Base-by-base conservation (phyloP, 768 basidiomycete genomes). In the Mycena haematopus region DNA sequence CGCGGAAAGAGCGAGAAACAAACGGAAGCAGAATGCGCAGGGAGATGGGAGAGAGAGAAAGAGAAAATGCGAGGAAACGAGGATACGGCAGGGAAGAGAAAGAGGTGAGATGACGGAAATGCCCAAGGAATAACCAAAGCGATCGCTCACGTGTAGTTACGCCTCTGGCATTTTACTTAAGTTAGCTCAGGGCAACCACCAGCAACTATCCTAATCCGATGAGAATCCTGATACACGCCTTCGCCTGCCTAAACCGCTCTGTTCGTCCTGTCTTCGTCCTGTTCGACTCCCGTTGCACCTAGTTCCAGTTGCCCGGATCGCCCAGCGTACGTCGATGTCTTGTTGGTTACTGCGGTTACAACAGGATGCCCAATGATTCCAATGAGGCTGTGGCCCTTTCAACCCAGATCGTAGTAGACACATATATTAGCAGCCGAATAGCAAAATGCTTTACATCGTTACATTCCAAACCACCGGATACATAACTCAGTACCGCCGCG, bases 401-500 rank as follows among this genome's bases (percentile, higher is more conserved):
- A 53, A 50, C 31, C 44, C 25, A 19, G 33, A 62, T 56, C 49
- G 33, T 29, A 31, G 60, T 22, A 31, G 53, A 60, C 59, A 52
- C 53, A 17, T 60, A 3, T 19, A n/a, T 56, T 46, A 29, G 55
- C 62, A 63, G 27, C 62, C 62, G 62, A 63, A 62, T 54, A 62
- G 51, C 53, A 62, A 56, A 42, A 51, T 40, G n/a, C 38, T 11
- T 38, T 42, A 60, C 36, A 13, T 11, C 21, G 3, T 46, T 53
- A 40, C 52, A 61, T 36, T 56, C 27, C 55, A 45, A 50, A 25
- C 24, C 17, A 46, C 44, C 33, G 40, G 52, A 44, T 56, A 65
- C 54, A 54, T 22, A 44, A 67, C n/a, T 80, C 75, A 87, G 69
- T 84, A 87, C 68, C 84, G 81, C 75, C 66, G 67, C 45, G 67